phyloP scores from a whole-genome alignment of 768 basidiomycete species.

The Pulveroboletus sp. region DNA sequence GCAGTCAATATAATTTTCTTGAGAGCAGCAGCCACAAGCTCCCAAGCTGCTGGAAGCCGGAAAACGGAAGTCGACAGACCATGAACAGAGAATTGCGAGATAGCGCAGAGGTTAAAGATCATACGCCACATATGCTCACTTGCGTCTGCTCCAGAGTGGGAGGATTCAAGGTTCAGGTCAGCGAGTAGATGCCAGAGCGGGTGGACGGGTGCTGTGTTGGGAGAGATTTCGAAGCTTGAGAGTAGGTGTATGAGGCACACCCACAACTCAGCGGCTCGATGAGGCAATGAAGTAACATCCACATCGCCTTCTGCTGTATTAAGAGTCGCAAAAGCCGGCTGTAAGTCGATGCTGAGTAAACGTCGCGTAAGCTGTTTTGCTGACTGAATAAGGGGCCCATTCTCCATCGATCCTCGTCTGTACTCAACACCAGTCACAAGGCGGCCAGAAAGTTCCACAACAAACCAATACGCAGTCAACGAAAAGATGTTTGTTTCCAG shows the following conservation, averaged over 20 bases:
- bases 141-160: slow-evolving; percentile 35
- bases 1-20: slow-evolving; percentile 53
- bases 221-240: slow-evolving; percentile 18
- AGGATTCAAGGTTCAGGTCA: slow-evolving; percentile 27
- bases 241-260: slow-evolving; percentile 63
- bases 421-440: slow-evolving; percentile 25
- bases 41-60: slow-evolving; percentile 60
- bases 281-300: slow-evolving; percentile 35
- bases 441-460: slow-evolving; percentile 52
- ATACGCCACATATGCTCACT: slow-evolving; percentile 73
- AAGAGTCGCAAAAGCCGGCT: slow-evolving; percentile 23
- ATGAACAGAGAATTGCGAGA: slow-evolving; percentile 72
- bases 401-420: slow-evolving; percentile 25
- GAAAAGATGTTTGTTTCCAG: slow-evolving; percentile 32
- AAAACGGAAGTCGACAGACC: slow-evolving; percentile 40
- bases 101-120: slow-evolving; percentile 61
- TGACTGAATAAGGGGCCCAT: slow-evolving; percentile 22
- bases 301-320: slow-evolving; percentile 14
- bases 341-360: slow-evolving; percentile 53
- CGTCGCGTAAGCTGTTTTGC: slow-evolving; percentile 41
- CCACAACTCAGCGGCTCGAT: slow-evolving; percentile 65
- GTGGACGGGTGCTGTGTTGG: slow-evolving; percentile 21
- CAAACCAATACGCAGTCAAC: slow-evolving; percentile 56
- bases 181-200: slow-evolving; percentile 46
- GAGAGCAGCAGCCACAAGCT: slow-evolving; percentile 53